Percentiles rank a stretch among this genome's conserved stretches.
Evolutionary conservation across 208 protist genomes (phyloP).

Genomic region (Crithidia expoeki): DNA sequence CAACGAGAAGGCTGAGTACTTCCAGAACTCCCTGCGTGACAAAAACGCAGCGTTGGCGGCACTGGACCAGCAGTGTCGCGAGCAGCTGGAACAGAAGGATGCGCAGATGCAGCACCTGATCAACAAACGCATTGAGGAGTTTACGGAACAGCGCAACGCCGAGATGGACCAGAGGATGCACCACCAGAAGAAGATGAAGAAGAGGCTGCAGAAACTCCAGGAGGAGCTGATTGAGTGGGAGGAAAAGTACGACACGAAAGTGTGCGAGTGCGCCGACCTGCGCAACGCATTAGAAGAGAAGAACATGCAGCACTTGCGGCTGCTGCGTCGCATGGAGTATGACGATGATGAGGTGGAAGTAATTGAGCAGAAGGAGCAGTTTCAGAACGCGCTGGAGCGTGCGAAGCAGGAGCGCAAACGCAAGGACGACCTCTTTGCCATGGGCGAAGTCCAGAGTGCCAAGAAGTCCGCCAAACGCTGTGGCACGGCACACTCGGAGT

Average conservation of each 20-base stretch:
- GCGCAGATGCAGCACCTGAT: conserved; percentile 76
- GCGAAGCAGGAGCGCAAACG: conserved; percentile 74
- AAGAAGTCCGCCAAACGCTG: conserved; percentile 36
- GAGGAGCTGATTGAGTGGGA: conserved; percentile 53
- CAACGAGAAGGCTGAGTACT: conserved; percentile 81
- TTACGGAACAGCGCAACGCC: conserved; percentile 48
- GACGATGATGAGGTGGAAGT: conserved; percentile 60
- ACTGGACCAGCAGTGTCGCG: conserved; percentile 48
- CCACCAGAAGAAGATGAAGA: conserved; percentile 76
- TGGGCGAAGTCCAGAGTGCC: conserved; percentile 76
- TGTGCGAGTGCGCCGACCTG: conserved; percentile 87
- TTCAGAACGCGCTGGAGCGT: conserved; percentile 71
- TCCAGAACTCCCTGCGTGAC: conserved; percentile 67
- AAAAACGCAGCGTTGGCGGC: conserved; percentile 37
- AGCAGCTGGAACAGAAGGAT: conserved; percentile 70
- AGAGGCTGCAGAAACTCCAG: conserved; percentile 82
- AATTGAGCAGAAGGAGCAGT: conserved; percentile 72
- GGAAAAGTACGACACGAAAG: conserved; percentile 78
- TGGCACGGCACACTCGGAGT: conserved; percentile 17
- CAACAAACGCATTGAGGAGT: conserved; percentile 79
- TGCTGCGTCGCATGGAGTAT: conserved; percentile 61
- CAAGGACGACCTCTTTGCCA: conserved; percentile 71
- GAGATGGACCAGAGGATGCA: conserved; percentile 51
- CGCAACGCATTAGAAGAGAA: conserved; percentile 73
- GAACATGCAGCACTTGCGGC: conserved; percentile 72